Conservation (phyloP, 1,284 basidiomycete species). For the Apiotrichum domesticum region DNA sequence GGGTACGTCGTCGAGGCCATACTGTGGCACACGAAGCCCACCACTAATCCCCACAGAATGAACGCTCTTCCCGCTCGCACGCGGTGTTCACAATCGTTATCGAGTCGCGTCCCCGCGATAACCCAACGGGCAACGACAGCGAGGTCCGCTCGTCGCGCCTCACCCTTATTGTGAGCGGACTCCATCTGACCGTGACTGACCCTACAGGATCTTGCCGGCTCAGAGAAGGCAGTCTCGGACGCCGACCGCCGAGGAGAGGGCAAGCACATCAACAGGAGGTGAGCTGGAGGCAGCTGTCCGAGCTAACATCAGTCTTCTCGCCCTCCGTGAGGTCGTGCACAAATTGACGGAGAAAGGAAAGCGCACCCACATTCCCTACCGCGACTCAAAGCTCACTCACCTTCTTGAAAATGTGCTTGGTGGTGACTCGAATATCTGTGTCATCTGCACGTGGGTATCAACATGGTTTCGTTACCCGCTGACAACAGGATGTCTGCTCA, state of each 20-base stretch:
- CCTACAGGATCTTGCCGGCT: conserved; percentile 52
- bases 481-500: conserved; percentile 38
- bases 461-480: neutral
- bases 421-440: conserved; percentile 54
- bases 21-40: too few relatives aligned
- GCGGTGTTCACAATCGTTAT: conserved; percentile 53
- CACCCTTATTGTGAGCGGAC: conserved; percentile 7
- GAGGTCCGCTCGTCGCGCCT: conserved; percentile 43
- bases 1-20: conserved; percentile 33
- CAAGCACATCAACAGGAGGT: conserved; percentile 55
- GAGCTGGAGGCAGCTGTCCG: neutral
- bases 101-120: conserved; percentile 39
- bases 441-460: conserved; percentile 50
- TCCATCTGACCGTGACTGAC: neutral
- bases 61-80: conserved; percentile 52
- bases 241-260: conserved; percentile 53
- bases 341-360: conserved; percentile 51
- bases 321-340: conserved; percentile 53
- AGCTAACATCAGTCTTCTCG: conserved; percentile 44
- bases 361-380: conserved; percentile 52
- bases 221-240: conserved; percentile 53
- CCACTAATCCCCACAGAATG: conserved; percentile 41
- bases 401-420: conserved; percentile 54
- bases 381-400: conserved; percentile 54
- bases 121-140: conserved; percentile 22